Evolutionary conservation across 2,329 filamentous ascomycete species (phyloP).

Genomic region (Apiospora malaysiana): DNA sequence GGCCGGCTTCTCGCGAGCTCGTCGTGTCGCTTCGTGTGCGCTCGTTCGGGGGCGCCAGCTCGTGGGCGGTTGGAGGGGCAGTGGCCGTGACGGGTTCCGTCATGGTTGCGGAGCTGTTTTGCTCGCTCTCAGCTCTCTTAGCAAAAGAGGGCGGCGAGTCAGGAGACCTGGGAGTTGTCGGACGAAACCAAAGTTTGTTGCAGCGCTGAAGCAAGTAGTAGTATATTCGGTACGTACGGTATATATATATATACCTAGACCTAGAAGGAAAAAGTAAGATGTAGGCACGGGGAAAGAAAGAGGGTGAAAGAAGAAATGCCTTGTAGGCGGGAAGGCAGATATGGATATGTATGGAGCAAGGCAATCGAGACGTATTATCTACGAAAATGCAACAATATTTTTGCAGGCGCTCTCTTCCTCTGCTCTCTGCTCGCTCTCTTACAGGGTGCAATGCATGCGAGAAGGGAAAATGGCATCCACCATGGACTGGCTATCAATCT

Average conservation of each 20-base stretch:
- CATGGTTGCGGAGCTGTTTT: constrained; percentile 26
- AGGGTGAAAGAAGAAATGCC: constrained; percentile 10
- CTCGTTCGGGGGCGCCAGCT: not conserved
- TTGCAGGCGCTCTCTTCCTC: not conserved
- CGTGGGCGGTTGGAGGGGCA: constrained; percentile 25
- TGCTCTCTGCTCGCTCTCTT: no score
- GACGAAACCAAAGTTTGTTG: constrained; percentile 4
- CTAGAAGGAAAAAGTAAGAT: not conserved
- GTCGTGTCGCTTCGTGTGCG: constrained; percentile 18
- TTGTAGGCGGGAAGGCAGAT: constrained; percentile 27
- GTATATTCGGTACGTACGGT: not conserved
- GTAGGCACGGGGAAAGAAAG: not conserved
- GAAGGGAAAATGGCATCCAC: constrained; percentile 10
- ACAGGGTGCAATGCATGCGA: not conserved
- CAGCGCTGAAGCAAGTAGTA: not conserved
- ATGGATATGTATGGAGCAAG: not conserved
- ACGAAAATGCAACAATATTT: constrained; percentile 4
- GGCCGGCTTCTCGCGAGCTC: not conserved
- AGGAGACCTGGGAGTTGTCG: not conserved
- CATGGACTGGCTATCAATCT: not conserved
- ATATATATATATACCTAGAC: not conserved
- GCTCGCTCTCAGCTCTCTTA: not conserved
- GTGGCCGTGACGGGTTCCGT: constrained; percentile 31
- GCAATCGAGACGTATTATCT: constrained; percentile 14
- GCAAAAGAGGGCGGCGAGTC: not conserved